Evolutionary conservation across 177 flowering plant species (phyloP), one percentile per base, ranked within the genome.

Genomic region (Vitis hybrid): DNA sequence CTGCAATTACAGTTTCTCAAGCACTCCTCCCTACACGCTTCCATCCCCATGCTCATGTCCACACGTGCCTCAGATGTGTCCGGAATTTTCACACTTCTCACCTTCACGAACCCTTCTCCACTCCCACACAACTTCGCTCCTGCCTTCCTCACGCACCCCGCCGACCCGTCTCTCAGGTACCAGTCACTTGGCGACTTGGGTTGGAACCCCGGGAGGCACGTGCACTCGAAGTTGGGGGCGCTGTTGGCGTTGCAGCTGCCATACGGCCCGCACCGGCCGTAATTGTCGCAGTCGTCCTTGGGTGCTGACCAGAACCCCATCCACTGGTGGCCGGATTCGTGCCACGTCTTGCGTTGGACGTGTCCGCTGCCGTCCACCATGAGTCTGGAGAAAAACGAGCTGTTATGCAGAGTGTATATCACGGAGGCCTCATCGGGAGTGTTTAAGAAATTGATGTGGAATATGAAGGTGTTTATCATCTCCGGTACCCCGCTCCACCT

Each of bases 1-100:
- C 17, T 68, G 50, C 88, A 85, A 10, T 77, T 69, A 60, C 88
- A 85, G 34, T 81, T 73, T 40, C 62, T 78, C 68, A 73, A 21
- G 70, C 88, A 84, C 30, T 19, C 70, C 8, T 19, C 49, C 50
- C 63, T 51, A 34, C 82, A 76, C 50, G 70, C 77, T 8, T 70
- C 26, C 26, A 51, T 2, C 6, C 48, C 21, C 60, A 30, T 55
- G 17, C 50, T 64, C 49, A 2, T 72, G 23, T 17, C 57, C 52
- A 64, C 68, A 12, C 57, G 19, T 5, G 21, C 19, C 18, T 14
- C 9, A 10, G 21, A 55, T 1, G 56, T 19, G 52, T 79, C 77
- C 2, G 79, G 77, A 45, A 76, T 7, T 56, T 71, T 73, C 60
- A 75, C 60, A 21, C 17, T 10, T 5, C 10, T 11, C 48, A 70